Evolutionary conservation across 495 filamentous ascomycete genomes (phyloP).

Genomic region (Xylaria sp.): DNA sequence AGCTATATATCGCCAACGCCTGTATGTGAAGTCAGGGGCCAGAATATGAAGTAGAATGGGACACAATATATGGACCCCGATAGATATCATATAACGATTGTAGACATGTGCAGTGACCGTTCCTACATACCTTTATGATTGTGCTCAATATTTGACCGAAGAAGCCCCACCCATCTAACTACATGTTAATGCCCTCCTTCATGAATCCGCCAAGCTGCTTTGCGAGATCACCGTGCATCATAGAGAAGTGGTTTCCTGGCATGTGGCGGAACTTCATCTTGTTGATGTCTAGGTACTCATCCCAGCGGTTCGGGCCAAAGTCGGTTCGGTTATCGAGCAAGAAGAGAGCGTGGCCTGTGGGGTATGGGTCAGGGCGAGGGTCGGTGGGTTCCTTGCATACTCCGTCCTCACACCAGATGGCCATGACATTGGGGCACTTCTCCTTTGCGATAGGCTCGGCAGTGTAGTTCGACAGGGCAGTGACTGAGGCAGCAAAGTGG

Average conservation of each 20-base stretch:
- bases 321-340: constrained; percentile 78
- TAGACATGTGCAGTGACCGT: not conserved
- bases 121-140: not conserved
- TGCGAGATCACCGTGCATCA: constrained; percentile 67
- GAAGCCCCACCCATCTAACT: not conserved
- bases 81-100: not conserved
- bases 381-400: constrained; percentile 75
- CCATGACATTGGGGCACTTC: constrained; percentile 67
- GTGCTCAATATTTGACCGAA: not conserved
- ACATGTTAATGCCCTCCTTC: constrained; percentile 44
- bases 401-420: constrained; percentile 83
- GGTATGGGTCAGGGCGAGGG: constrained; percentile 71
- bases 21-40: not conserved
- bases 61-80: not conserved
- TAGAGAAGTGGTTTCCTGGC: constrained; percentile 74
- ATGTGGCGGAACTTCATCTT: constrained; percentile 69
- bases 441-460: constrained; percentile 59
- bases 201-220: constrained; percentile 50
- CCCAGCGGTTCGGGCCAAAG: constrained; percentile 82
- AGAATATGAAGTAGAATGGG: not conserved
- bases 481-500: constrained; percentile 81
- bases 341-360: constrained; percentile 78
- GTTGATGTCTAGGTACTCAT: constrained; percentile 69
- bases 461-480: constrained; percentile 75
- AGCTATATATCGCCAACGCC: not conserved